A percentile compares a stretch with the other conserved stretches of the same genome.
Evolutionary conservation across 768 basidiomycete genomes (phyloP).

Genomic region (Russula earlei): DNA sequence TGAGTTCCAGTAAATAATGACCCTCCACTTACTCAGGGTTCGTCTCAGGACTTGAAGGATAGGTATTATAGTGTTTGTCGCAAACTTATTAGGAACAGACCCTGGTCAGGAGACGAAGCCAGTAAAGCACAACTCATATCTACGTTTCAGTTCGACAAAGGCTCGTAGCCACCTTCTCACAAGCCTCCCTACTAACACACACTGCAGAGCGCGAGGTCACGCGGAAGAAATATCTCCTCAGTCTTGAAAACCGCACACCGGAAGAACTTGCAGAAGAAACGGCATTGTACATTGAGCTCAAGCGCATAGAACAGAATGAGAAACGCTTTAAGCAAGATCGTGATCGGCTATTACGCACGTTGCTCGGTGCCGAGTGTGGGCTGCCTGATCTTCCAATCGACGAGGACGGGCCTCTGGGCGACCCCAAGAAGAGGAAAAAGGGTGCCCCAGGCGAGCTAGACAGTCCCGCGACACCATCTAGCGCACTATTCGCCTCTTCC

Average conservation of each 20-base stretch:
- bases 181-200: not conserved
- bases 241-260: constrained; percentile 80
- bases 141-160: constrained; percentile 82
- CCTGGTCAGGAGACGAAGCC: constrained; percentile 76
- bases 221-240: constrained; percentile 79
- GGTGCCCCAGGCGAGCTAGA: constrained; percentile 28
- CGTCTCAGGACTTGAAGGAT: constrained; percentile 77
- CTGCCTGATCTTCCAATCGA: constrained; percentile 58
- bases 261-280: constrained; percentile 94
- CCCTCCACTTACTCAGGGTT: not conserved
- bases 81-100: constrained; percentile 73
- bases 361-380: constrained; percentile 84
- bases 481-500: constrained; percentile 16
- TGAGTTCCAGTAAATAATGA: constrained; percentile 25
- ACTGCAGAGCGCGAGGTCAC: constrained; percentile 69
- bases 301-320: constrained; percentile 91
- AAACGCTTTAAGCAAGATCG: constrained; percentile 79
- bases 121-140: constrained; percentile 57
- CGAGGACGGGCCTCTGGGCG: constrained; percentile 49
- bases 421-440: constrained; percentile 51
- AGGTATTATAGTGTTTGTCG: constrained; percentile 90
- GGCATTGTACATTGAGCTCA: constrained; percentile 85
- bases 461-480: constrained; percentile 41
- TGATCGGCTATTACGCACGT: constrained; percentile 74
- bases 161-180: constrained; percentile 31